These are phyloP conservation scores for Pogostemon cablin DNA, from an alignment of 257 asterid species.

Conservation along the genomic window DNA sequence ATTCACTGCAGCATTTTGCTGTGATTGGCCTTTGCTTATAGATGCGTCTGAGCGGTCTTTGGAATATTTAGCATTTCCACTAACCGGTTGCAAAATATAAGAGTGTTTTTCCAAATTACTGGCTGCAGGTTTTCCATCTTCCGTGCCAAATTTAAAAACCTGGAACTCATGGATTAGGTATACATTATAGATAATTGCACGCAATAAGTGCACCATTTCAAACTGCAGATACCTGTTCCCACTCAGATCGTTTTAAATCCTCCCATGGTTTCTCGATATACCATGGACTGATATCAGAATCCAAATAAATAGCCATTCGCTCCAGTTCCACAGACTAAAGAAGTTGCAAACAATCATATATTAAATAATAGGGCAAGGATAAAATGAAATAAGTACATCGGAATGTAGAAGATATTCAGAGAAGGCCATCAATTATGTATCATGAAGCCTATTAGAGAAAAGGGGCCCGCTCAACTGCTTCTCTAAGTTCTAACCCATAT, in stretches of 20 bases:
- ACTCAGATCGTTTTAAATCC: constrained; percentile 72
- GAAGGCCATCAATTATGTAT: constrained; percentile 6
- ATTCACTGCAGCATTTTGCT: constrained; percentile 78
- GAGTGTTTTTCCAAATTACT: constrained; percentile 56
- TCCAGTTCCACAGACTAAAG: constrained; percentile 86
- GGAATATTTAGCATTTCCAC: constrained; percentile 86
- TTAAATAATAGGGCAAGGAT: constrained; percentile 12
- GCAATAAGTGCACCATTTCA: constrained; percentile 29
- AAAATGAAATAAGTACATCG: constrained; percentile 11
- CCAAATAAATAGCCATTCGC: constrained; percentile 82
- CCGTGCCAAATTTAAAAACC: constrained; percentile 86
- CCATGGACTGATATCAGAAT: constrained; percentile 89
- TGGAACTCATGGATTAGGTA: constrained; percentile 41
- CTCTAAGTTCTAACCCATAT: constrained; percentile 11
- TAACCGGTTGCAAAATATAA: constrained; percentile 82
- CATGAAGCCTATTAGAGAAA: background rate
- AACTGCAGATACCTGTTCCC: constrained; percentile 74
- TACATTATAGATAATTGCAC: constrained; percentile 25
- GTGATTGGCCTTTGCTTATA: constrained; percentile 55
- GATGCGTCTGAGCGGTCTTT: constrained; percentile 73
- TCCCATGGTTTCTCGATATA: constrained; percentile 74
- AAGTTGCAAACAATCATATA: constrained; percentile 27
- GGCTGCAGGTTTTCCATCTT: constrained; percentile 74
- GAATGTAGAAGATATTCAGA: background rate
- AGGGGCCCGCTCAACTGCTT: constrained; percentile 4